Conservation (phyloP, 2,329 filamentous ascomycete genomes). For the Cryphonectria nitschkei region DNA sequence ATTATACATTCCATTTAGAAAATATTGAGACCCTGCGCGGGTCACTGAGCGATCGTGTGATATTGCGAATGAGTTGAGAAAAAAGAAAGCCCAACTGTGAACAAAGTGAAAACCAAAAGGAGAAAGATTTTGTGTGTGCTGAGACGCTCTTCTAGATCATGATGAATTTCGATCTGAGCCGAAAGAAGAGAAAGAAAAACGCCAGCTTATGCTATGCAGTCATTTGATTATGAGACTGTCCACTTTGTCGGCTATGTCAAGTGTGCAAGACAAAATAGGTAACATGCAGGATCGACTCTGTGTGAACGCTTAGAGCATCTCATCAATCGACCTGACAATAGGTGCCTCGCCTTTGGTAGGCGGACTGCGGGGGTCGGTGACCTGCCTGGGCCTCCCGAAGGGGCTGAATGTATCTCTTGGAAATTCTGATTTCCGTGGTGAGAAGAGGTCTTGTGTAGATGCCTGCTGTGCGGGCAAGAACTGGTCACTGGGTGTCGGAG, state of each 20-base stretch:
- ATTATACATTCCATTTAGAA: constrained; percentile 43
- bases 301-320: constrained; percentile 61
- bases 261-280: constrained; percentile 3
- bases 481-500: constrained; percentile 55
- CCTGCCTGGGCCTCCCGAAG: constrained; percentile 55
- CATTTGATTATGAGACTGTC: constrained; percentile 18
- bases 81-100: neutral
- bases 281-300: neutral
- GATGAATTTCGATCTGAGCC: constrained; percentile 3
- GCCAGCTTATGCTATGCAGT: constrained; percentile 21
- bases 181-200: constrained; percentile 1
- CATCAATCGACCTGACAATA: constrained; percentile 78
- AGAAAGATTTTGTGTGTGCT: constrained; percentile 5
- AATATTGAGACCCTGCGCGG: constrained; percentile 26
- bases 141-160: neutral
- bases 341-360: constrained; percentile 74
- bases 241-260: constrained; percentile 18
- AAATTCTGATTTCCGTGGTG: constrained; percentile 55
- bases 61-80: constrained; percentile 5
- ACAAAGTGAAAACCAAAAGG: constrained; percentile 28
- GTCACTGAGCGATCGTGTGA: constrained; percentile 27
- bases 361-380: constrained; percentile 72
- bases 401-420: constrained; percentile 57
- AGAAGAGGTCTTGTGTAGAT: constrained; percentile 35
- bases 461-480: constrained; percentile 43